Base-by-base conservation (phyloP, 371 early-diverging fungal genomes). In the Sporodiniella umbellata region DNA sequence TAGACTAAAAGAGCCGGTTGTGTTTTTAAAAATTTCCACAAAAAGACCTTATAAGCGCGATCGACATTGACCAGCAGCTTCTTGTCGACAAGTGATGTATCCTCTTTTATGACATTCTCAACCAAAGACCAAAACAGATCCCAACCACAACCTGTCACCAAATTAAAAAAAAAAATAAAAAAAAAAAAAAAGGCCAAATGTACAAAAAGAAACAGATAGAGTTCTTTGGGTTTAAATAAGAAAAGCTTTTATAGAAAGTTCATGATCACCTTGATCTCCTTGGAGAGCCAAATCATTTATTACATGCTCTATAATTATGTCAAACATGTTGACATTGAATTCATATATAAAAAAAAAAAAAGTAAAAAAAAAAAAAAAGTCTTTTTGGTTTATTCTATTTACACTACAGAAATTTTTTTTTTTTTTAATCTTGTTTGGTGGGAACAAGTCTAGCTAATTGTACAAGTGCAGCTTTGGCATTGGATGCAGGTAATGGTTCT, bases 381-480 rank as follows among this genome's bases (percentile, higher is more conserved):
- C 14, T 2, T 38, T 24, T 24, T 12, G 7, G 24, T 39, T 30
- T 31, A 43, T 43, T 43, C 22, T 51, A 40, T 50, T 31, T 31
- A 50, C 21, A 42, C 7, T 22, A 8, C 18, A 21, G 30, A 42
- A 50, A 42, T 42, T 31, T 45, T 30, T 8, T 4, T 19, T 19
- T n/a, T 18, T 18, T 49, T 25, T 25, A 28, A 23, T 60, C 60
- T 46, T 54, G 58, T 56, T 64, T 62, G 21, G 63, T 66, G 21
- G 77, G 49, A 22, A 80, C 57, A 54, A 79, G 81, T 42, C 71
- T 70, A 11, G 81, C 72, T 25, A 85, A 48, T 51, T 83, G 82
- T 19, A 84, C 66, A 21, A 90, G 58, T 3, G 89, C 89, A 23
- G 83, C 64, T 28, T 80, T 68, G 6, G 90, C 87, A 24, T 80